Evolutionary conservation across 1,139 yeast species (phyloP).

Genomic region (Yamadazyma oceani): DNA sequence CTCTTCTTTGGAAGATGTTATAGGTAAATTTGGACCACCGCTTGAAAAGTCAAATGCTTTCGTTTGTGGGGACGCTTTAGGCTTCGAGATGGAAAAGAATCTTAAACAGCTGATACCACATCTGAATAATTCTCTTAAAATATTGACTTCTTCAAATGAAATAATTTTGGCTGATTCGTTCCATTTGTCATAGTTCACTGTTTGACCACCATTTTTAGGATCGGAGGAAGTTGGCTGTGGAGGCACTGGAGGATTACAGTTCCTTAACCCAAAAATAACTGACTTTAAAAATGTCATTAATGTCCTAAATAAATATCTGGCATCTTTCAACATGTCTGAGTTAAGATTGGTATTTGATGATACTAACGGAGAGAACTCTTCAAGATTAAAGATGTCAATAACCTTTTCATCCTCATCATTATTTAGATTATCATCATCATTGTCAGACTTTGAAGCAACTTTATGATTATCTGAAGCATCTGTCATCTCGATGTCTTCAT

Average conservation of each 20-base stretch:
- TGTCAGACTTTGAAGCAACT: constrained; percentile 12
- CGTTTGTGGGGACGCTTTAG: constrained; percentile 38
- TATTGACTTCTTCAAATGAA: constrained; percentile 77
- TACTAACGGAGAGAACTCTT: constrained; percentile 40
- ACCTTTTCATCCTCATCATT: constrained; percentile 29
- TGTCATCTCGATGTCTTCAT: constrained; percentile 19
- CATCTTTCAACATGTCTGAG: constrained; percentile 79
- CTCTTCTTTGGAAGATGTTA: constrained; percentile 87
- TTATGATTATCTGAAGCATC: constrained; percentile 21
- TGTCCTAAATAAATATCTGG: constrained; percentile 83
- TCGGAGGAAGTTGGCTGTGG: constrained; percentile 50
- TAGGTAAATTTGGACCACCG: constrained; percentile 79
- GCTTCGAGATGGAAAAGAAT: constrained; percentile 65
- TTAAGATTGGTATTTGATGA: constrained; percentile 31
- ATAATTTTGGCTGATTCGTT: constrained; percentile 83
- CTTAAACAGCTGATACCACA: constrained; percentile 83
- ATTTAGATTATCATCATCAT: constrained; percentile 12
- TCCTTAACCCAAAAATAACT: constrained; percentile 84
- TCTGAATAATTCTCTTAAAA: constrained; percentile 73
- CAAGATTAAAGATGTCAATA: constrained; percentile 40
- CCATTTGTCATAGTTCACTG: constrained; percentile 65
- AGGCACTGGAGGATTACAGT: constrained; percentile 85
- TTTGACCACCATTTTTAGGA: constrained; percentile 60
- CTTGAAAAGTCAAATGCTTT: constrained; percentile 63
- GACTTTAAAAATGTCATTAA: constrained; percentile 89